Base-by-base conservation (phyloP, 805 yeast genomes). In the Metschnikowia arizonensis region DNA sequence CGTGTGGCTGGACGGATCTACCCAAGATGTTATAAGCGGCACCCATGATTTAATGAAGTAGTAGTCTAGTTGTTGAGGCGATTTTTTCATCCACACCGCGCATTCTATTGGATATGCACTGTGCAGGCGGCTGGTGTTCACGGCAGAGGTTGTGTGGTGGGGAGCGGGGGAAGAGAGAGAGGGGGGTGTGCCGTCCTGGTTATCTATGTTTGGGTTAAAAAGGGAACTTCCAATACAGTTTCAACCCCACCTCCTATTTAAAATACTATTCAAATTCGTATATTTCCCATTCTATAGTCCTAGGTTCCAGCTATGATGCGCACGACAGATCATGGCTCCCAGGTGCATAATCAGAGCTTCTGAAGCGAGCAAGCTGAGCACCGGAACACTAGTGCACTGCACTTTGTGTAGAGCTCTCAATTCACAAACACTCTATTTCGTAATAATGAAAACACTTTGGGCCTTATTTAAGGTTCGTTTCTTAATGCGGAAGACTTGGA, bases 11-110 rank as follows among this genome's bases (percentile, higher is more conserved):
- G 60, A 89, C 81, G 53, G 86, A 69, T 73, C 77, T 88, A 50
- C 98, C 98, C 60, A 88, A 73, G 58, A 90, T 84, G 50, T 74
- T 74, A 77, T 90, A 90, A 63, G 88, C 85, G 61, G 85, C 80
- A 69, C 85, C 95, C 96, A 88, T 88, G 40, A 33, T 47, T 17
- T 24, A 15, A 21, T 29, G 31, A 28, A 30, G 28, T 14, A 30
- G 28, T 14, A 25, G 24, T 40, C 23, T 28, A 30, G 30, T 32
- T 32, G 33, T 25, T 17, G 31, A 23, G 43, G 31, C 17, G 21
- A 32, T 31, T 40, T 40, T 26, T 33, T 32, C 29, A 25, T 23
- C 32, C 18, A 31, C 43, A 24, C 41, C 52, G 52, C 52, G 52
- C 42, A 21, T 45, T 28, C 44, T 45, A 49, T 49, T 49, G 52